Conservation (phyloP, 257 asterid species). For the Solanum neorickii region DNA sequence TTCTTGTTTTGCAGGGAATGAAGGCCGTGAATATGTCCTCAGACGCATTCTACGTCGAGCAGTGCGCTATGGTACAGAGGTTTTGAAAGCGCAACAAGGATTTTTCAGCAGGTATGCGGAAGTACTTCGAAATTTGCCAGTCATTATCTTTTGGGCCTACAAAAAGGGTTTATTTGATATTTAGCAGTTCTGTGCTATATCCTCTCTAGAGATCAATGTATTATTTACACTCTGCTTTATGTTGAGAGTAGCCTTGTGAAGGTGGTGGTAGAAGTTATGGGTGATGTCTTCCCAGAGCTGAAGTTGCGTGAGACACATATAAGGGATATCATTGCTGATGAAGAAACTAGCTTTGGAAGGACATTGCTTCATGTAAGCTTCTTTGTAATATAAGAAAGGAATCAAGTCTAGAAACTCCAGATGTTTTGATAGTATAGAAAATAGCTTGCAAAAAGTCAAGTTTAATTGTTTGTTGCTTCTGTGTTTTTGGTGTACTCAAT, state of each 20-base stretch:
- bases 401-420: background rate
- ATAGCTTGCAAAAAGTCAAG: too few species aligned
- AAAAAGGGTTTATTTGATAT: background rate
- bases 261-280: slow-evolving; percentile 73
- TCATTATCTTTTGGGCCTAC: background rate
- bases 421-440: too few species aligned
- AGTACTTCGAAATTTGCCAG: background rate
- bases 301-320: slow-evolving; percentile 50
- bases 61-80: slow-evolving; percentile 97
- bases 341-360: slow-evolving; percentile 89
- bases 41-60: slow-evolving; percentile 97
- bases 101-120: slow-evolving; percentile 68
- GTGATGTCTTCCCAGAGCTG: slow-evolving; percentile 86
- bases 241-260: slow-evolving; percentile 55
- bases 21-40: slow-evolving; percentile 95
- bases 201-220: background rate
- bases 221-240: slow-evolving; percentile 5
- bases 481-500: too few species aligned
- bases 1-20: slow-evolving; percentile 55
- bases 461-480: too few species aligned
- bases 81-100: slow-evolving; percentile 74
- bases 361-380: slow-evolving; percentile 65
- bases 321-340: slow-evolving; percentile 66
- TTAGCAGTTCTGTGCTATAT: background rate
- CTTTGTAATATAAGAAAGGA: background rate